Evolutionary conservation across 768 basidiomycete species (phyloP), one percentile per base, ranked within the genome.

Genomic region (Harrya chromipes): DNA sequence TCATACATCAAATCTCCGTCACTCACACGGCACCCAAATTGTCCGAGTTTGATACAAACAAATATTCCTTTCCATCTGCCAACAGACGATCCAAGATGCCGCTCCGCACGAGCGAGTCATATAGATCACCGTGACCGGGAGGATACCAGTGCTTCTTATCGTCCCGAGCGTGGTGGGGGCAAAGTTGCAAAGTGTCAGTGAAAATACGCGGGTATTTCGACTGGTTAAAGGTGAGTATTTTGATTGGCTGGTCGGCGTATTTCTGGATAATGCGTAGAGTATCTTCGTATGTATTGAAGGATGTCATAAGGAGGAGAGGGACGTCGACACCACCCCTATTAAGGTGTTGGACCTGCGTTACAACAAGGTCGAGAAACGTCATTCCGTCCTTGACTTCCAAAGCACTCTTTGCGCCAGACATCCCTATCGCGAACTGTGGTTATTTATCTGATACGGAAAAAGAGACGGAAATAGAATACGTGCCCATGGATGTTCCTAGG

Each of bases 251-350:
- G 74, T 93, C 90, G 43, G 86, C 84, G 69, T 97, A 97, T 74
- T 95, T 97, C 71, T 97, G 92, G 72, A 94, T 92, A 78, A 97
- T 91, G 58, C 90, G 87, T 54, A 90, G 83, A 43, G 94, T 95
- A 69, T 97, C 94, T 33, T 97, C 91, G 68, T 94, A 90, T 17
- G 94, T 97, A 78, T 95, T 95, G 80, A 98, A 97, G 48, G 92
- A 95, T 65, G 94, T 97, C 95, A 97, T 95, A 64, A 97, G 83
- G 73, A 97, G 88, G 69, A 97, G 87, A n/a, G 92, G 94, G 39
- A 95, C 90, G 71, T 97, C 87, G 70, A 90, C 86, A 55, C 81
- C 82, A 65, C 82, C 80, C 45, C 84, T 87, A 78, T 94, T 94
- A 65, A 95, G 84, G 69, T 95, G 90, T 78, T 97, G 92, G 62